Base-by-base conservation (phyloP, 2,329 filamentous ascomycete genomes). In the Fusarium albosuccineum region DNA sequence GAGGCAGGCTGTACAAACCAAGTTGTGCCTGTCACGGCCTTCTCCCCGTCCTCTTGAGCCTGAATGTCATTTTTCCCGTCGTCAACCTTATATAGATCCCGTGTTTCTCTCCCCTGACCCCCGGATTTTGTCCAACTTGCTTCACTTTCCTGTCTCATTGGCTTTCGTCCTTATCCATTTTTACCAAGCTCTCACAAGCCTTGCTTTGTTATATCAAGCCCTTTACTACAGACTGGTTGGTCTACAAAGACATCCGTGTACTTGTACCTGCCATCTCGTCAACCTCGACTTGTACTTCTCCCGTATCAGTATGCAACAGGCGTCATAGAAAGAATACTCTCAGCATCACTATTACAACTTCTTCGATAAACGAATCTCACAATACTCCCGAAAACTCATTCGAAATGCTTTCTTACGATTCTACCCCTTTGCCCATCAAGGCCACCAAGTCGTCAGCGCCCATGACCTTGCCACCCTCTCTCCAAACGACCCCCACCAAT, bases 321-420 rank as follows among this genome's bases (percentile, higher is more conserved):
- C 57, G 52, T 54, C 45, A 50, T 56, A 44, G 50, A 46, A 51
- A 17, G 61, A 37, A 48, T 63, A 46, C 57, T 41, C 52, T 46
- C 37, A 57, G 37, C 53, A 42, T 40, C 27, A 17, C 11, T 48
- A 57, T 48, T 41, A 53, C 52, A 40, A 44, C 51, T 48, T 53
- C 29, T 30, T 42, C 26, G 50, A 60, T 14, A 49, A 22, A 54
- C 46, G 54, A 61, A 37, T 34, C 41, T 30, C 44, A 17, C 37
- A 22, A 22, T 57, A 26, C 16, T 57, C 29, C 54, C 36, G 50
- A 65, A 40, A 17, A 48, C 34, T 45, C 30, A 41, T 57, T 48
- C 57, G 76, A 66, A 51, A 87, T 87, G 85, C 77, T 87, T 57
- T 85, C 85, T 51, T 85, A 83, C 77, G 82, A 86, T 67, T 74